These are phyloP conservation scores for Rhypophila decipiens DNA, from an alignment of 495 filamentous ascomycete species.

Conservation along the genomic window DNA sequence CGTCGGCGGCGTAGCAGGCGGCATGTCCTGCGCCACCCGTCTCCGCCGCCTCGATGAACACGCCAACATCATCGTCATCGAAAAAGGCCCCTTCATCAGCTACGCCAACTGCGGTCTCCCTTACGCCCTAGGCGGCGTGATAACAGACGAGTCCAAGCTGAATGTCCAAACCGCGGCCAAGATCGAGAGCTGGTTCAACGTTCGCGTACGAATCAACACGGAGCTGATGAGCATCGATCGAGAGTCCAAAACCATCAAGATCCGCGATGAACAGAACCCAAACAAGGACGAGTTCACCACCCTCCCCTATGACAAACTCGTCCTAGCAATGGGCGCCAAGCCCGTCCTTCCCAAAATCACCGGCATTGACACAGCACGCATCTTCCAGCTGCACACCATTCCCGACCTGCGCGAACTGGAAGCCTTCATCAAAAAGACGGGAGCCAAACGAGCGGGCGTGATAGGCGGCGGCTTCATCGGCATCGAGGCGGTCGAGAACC, in stretches of 20 bases:
- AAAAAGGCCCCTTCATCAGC: conserved; percentile 24
- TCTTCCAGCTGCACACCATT: conserved; percentile 27
- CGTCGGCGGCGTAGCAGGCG: conserved; percentile 26
- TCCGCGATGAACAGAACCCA: background rate
- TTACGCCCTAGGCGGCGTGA: conserved; percentile 25
- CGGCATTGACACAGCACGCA: conserved; percentile 11
- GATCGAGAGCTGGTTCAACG: conserved; percentile 20
- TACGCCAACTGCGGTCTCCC: conserved; percentile 33
- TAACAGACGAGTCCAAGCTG: conserved; percentile 14
- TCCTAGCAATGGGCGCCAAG: conserved; percentile 21
- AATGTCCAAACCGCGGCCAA: conserved; percentile 20
- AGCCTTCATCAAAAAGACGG: conserved; percentile 8
- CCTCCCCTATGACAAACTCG: conserved; percentile 23
- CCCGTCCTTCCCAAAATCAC: conserved; percentile 13
- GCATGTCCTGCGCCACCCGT: conserved; percentile 28
- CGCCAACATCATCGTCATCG: conserved; percentile 27
- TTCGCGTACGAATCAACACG: conserved; percentile 15
- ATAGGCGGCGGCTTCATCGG: conserved; percentile 31
- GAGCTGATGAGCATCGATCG: conserved; percentile 16
- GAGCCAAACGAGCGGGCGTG: conserved; percentile 12
- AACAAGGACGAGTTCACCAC: background rate
- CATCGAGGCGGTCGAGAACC: conserved; percentile 25
- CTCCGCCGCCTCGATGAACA: conserved; percentile 24
- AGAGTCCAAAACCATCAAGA: background rate
- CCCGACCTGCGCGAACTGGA: conserved; percentile 16